Percentiles rank a stretch among this genome's conserved stretches.
phyloP scores from a whole-genome alignment of 83 land plant species.

The Isoetes engelmannii region DNA sequence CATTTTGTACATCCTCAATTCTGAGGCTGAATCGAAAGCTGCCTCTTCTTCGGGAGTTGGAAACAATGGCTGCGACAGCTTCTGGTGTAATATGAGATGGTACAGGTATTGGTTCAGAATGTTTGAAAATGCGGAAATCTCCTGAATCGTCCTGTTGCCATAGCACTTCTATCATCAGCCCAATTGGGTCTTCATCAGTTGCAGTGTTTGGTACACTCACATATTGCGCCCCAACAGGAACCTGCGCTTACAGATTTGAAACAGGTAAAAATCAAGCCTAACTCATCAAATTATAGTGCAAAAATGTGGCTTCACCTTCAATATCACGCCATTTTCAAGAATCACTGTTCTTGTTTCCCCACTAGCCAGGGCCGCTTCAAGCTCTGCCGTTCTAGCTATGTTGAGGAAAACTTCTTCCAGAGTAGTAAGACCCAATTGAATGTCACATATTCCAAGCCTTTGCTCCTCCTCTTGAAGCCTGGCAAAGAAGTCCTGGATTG shows the following conservation, averaged over 20 bases:
- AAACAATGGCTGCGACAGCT: too few relatives aligned
- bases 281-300: not conserved
- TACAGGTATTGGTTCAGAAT: slow-evolving; percentile 12
- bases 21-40: too few relatives aligned
- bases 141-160: slow-evolving; percentile 27
- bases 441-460: slow-evolving; percentile 35
- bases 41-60: too few relatives aligned
- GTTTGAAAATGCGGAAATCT: slow-evolving; percentile 12
- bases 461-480: slow-evolving; percentile 18
- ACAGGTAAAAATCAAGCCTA: too few relatives aligned
- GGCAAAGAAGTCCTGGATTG: slow-evolving; percentile 33
- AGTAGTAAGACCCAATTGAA: slow-evolving; percentile 40
- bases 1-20: too few relatives aligned
- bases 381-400: slow-evolving; percentile 30
- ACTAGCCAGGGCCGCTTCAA: slow-evolving; percentile 23
- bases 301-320: not conserved
- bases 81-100: too few relatives aligned
- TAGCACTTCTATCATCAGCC: slow-evolving; percentile 25
- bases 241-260: slow-evolving; percentile 1
- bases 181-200: slow-evolving; percentile 4
- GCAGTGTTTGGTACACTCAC: slow-evolving; percentile 11
- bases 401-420: slow-evolving; percentile 44
- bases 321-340: not conserved
- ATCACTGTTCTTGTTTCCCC: not conserved
- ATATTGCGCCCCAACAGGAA: slow-evolving; percentile 21